phyloP scores from a whole-genome alignment of 352 stramenopile genomes.

The Phytophthora citrophthora region DNA sequence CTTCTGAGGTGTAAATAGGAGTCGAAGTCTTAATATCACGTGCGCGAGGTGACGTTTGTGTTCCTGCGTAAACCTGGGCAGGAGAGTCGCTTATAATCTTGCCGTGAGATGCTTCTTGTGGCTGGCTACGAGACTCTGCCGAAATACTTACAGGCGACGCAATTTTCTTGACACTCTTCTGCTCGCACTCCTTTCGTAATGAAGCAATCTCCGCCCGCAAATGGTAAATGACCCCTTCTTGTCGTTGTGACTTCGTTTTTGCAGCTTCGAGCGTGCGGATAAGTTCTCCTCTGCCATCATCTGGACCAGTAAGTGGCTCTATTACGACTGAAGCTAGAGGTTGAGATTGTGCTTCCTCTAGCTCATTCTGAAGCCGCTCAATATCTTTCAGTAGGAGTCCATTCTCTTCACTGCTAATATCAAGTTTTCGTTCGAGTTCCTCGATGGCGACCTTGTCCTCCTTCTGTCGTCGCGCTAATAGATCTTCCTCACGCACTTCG shows the following conservation, averaged over 20 bases:
- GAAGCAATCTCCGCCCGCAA: constrained; percentile 34
- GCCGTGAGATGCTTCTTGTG: not conserved
- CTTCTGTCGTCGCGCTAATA: constrained; percentile 1
- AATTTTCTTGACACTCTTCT: constrained; percentile 20
- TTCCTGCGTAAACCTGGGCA: constrained; percentile 15
- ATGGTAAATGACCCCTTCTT: constrained; percentile 36
- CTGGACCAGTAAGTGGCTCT: constrained; percentile 3
- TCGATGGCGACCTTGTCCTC: constrained; percentile 14
- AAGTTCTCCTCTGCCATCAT: constrained; percentile 26
- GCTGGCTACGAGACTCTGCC: not conserved
- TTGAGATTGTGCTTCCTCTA: constrained; percentile 28
- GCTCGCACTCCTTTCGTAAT: constrained; percentile 29
- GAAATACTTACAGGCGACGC: not conserved
- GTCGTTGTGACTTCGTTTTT: constrained; percentile 33
- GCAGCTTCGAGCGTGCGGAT: constrained; percentile 23
- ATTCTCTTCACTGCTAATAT: constrained; percentile 36
- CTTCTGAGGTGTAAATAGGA: not conserved
- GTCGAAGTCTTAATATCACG: not conserved
- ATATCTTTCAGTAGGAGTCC: constrained; percentile 43
- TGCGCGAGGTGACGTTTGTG: constrained; percentile 15
- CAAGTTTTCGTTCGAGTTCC: constrained; percentile 29
- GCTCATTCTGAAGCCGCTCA: constrained; percentile 36
- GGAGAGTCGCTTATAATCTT: constrained; percentile 2
- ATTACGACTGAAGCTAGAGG: not conserved
- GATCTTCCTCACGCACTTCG: constrained; percentile 2